Evolutionary conservation across 2,329 filamentous ascomycete species (phyloP).

Genomic region (Aureobasidium pullulans): DNA sequence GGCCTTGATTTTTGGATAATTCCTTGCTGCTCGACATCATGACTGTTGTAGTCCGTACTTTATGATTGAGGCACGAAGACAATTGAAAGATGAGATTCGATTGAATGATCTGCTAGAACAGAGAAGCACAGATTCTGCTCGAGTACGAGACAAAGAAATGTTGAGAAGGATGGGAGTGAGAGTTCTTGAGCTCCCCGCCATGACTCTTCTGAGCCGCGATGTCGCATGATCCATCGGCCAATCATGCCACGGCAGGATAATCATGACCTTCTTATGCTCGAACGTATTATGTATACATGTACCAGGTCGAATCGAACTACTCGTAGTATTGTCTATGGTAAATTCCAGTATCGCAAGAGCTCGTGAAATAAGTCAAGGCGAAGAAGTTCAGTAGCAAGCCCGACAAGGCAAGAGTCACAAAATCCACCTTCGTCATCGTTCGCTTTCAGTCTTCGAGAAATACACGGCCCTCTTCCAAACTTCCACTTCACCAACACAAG

Average conservation of each 20-base stretch:
- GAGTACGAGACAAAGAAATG: background rate
- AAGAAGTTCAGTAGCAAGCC: background rate
- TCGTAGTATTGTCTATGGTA: no score
- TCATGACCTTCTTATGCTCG: background rate
- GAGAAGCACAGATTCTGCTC: background rate
- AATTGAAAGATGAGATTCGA: background rate
- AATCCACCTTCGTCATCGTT: constrained; percentile 9
- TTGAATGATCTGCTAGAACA: background rate
- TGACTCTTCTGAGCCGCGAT: constrained; percentile 2
- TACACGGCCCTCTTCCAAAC: background rate
- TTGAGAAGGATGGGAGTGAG: background rate
- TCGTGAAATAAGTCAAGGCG: background rate
- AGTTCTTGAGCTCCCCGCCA: background rate
- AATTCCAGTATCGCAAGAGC: no score
- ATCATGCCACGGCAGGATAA: background rate
- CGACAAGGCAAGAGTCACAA: background rate
- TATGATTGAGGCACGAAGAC: background rate
- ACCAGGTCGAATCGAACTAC: no score
- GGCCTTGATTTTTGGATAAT: constrained; percentile 15
- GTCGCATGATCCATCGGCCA: background rate
- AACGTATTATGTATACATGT: background rate
- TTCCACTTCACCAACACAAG: background rate
- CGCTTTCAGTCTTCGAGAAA: background rate
- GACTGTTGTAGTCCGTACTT: constrained; percentile 18
- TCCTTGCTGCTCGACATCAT: constrained; percentile 17